phyloP scores from a whole-genome alignment of 23 red algal genomes.

The Gracilaria domingensis region DNA sequence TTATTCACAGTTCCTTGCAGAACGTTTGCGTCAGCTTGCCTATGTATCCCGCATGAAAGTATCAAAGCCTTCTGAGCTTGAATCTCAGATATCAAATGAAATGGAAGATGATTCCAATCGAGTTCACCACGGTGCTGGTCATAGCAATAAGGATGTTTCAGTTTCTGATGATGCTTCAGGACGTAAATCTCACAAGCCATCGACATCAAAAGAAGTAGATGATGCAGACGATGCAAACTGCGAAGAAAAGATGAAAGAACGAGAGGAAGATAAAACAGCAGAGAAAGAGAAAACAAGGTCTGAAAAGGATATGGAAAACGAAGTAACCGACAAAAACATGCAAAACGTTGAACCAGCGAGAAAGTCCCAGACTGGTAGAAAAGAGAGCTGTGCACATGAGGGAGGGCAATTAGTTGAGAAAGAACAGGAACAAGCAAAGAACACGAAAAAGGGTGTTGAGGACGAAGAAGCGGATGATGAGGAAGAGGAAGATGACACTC shows the following conservation, averaged over 20 bases:
- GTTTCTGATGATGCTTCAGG: not conserved
- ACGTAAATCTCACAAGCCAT: not conserved
- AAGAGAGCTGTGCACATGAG: not conserved
- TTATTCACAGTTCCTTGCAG: constrained; percentile 37
- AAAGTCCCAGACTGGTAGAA: too few relatives aligned
- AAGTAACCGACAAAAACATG: not conserved
- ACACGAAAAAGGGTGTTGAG: too few relatives aligned
- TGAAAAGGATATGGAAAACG: not conserved
- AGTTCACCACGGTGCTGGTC: not conserved
- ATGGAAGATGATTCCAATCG: not conserved
- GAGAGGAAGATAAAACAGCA: not conserved
- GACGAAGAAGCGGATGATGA: not conserved
- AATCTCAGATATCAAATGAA: too few relatives aligned
- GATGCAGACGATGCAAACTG: not conserved
- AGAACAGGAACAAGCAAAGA: not conserved
- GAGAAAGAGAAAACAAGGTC: not conserved
- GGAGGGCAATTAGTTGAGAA: not conserved
- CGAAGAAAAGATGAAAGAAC: not conserved
- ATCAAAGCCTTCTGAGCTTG: not conserved
- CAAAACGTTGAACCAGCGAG: not conserved
- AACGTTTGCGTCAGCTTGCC: constrained; percentile 51
- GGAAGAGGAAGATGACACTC: constrained; percentile 5
- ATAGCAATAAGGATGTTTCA: not conserved
- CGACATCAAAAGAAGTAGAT: not conserved
- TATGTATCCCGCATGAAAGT: not conserved